Evolutionary conservation across 176 grass and related monocot genomes (phyloP), one percentile per base, ranked within the genome.

Genomic region (Carex parvula): DNA sequence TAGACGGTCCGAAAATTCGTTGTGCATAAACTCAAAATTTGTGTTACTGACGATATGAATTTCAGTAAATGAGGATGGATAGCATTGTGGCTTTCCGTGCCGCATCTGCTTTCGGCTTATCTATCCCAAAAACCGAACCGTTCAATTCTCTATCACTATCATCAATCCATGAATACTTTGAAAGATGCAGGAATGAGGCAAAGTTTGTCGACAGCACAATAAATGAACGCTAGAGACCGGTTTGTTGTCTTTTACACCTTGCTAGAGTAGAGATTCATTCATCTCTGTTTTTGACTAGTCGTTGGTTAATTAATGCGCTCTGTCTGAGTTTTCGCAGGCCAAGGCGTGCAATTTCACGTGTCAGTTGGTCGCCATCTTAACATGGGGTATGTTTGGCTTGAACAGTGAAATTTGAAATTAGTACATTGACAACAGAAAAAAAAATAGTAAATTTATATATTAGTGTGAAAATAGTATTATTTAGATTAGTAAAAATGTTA

Each of bases 231-330:
- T 12, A 79, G 48, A 21, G 20, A 12, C 16, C 21, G 48, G 6
- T 14, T 54, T 57, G 3, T 17, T 70, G 32, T 70, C 65, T 33
- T 39, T 69, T 26, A 26, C 26, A 26, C 26, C 26, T 26, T 26
- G 26, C 26, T 26, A 1, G 26, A 26, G 26, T 26, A 26, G 0
- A 26, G 18, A 59, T 42, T 42, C 53, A 57, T 54, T 58, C 53
- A 54, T 60, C n/a, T 80, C 77, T 80, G 55, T 60, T 80, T 80
- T 62, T 80, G 77, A 80, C 77, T 12, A 61, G 55, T 80, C 77
- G 17, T 44, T 80, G 52, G 17, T 80, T 61, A n/a, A 61, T 80
- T 60, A 30, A 61, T 80, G 54, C 55, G 3, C 33, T 16, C 24
- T 24, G 77, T 54, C 59, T 44, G 77, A 80, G 24, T 80, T 80